Evolutionary conservation across 2,329 filamentous ascomycete genomes (phyloP), one percentile per base, ranked within the genome.

Genomic region (Neofusicoccum ribis): DNA sequence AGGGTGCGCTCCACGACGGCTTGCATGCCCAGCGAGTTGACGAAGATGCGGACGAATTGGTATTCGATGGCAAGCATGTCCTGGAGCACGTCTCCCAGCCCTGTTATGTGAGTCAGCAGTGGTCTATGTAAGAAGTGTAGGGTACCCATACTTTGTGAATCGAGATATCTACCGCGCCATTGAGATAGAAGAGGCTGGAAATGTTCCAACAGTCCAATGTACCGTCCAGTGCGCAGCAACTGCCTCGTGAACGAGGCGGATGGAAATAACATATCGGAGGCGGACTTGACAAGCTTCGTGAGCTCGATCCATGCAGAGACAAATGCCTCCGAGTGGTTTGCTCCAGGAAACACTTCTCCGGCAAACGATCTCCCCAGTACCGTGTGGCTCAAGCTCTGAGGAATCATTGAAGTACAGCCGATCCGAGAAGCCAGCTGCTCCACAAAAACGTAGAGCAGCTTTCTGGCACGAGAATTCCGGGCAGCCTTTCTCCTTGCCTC

Each of bases 1-100:
- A 84, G 74, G 1, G 80, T 81, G n/a, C 83, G 81, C 66, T 86
- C 84, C 3, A 86, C 83, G 3, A 86, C 81, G 2, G 84, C 84
- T 71, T 86, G 84, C 73, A 86, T 83, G 2, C 83, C 84, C 5
- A 86, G 78, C 0, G 79, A 80, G 52, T 82, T 82, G 44, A 78
- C 78, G 62, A 80, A 81, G 15, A 80, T 77, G 1, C 78, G 71
- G 1, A 79, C 74, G 54, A 80, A 80, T 37, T 81, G 76, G 52
- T 79, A 86, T 66, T 86, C 84, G 15, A 86, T 85, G 14, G 81
- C 81, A 0, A 86, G 75, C 67, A 83, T 81, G 47, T 83, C 81
- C 60, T 80, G 81, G 12, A 83, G 67, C 1, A 74, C 74, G 5
- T 73, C 72, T 56, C 75, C 75, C 31, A 77, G 71, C 39, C 76